These are phyloP conservation scores for Volutella citrinella DNA, from an alignment of 2,329 filamentous ascomycete species.

Conservation along the genomic window DNA sequence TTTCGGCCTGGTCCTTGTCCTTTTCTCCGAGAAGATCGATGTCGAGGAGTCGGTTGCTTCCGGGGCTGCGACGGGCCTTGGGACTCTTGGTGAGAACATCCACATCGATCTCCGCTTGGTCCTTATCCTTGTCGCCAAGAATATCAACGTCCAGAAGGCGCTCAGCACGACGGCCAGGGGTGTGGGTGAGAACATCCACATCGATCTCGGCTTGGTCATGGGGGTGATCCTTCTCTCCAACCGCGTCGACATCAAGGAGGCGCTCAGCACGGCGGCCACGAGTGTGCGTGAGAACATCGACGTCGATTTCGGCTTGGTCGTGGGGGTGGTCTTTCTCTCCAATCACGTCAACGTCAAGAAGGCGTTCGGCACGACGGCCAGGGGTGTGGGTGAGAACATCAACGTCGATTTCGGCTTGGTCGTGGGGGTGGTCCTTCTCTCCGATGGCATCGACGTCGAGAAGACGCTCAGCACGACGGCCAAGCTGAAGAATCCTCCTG, in stretches of 20 bases:
- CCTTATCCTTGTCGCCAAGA: too few relatives aligned
- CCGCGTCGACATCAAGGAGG: conserved; percentile 11
- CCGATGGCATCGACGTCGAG: conserved; percentile 6
- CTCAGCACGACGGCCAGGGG: background rate
- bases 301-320: conserved; percentile 10
- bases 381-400: conserved; percentile 9
- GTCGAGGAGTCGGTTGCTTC: conserved; percentile 4
- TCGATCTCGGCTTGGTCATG: conserved; percentile 10
- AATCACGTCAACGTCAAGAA: conserved; percentile 13
- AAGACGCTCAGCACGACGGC: conserved; percentile 5
- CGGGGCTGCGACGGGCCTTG: too few relatives aligned
- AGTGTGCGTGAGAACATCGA: conserved; percentile 11
- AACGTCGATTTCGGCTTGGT: conserved; percentile 11
- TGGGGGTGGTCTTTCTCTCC: conserved; percentile 10
- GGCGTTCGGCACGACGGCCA: background rate
- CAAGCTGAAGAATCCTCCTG: conserved; percentile 6
- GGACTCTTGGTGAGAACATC: conserved; percentile 10
- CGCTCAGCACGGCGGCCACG: background rate
- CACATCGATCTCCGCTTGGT: conserved; percentile 11
- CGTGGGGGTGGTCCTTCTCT: conserved; percentile 4
- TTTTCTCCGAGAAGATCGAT: too few relatives aligned
- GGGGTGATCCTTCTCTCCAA: too few relatives aligned
- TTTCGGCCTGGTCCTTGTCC: conserved; percentile 6
- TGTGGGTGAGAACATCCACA: conserved; percentile 11
- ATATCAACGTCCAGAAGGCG: conserved; percentile 11